A percentile compares a stretch with the other conserved stretches of the same genome.
Conservation (phyloP, 2,329 filamentous ascomycete genomes). For the Trichoderma sp. region DNA sequence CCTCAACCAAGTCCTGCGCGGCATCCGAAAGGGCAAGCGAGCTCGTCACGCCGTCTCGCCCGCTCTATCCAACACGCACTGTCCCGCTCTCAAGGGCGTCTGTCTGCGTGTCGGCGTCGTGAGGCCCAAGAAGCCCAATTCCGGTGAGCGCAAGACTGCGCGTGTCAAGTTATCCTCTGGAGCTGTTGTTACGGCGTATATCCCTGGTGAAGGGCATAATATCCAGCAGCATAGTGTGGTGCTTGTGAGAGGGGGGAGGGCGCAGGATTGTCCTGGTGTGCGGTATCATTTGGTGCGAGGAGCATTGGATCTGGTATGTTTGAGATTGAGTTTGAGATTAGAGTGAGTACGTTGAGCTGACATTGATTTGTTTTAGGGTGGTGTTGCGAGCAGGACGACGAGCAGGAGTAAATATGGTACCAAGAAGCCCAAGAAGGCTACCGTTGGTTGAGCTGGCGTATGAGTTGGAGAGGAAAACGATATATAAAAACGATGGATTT, state of each 20-base stretch:
- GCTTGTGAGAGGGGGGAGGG: conserved; percentile 85
- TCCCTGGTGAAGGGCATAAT: conserved; percentile 96
- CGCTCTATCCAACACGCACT: conserved; percentile 64
- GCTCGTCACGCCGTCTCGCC: conserved; percentile 86
- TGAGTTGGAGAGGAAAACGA: background rate
- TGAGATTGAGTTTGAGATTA: too few relatives aligned
- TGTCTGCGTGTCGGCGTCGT: conserved; percentile 91
- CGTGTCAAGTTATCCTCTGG: conserved; percentile 86
- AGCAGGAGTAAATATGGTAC: conserved; percentile 96
- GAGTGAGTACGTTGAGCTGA: too few relatives aligned
- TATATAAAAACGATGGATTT: background rate
- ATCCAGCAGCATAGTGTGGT: conserved; percentile 99
- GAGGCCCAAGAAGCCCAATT: conserved; percentile 98
- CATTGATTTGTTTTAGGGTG: conserved; percentile 59
- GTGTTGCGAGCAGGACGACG: conserved; percentile 79
- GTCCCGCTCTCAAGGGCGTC: conserved; percentile 89
- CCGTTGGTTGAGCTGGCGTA: conserved; percentile 42
- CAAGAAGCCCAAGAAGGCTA: conserved; percentile 92
- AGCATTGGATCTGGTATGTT: conserved; percentile 87
- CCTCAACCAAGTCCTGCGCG: conserved; percentile 70
- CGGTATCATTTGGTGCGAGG: conserved; percentile 91
- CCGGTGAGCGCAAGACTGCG: conserved; percentile 91
- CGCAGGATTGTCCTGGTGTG: conserved; percentile 98
- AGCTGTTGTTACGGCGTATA: conserved; percentile 86
- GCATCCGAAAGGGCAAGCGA: conserved; percentile 74